These are phyloP conservation scores for Anthracocystis walkeri DNA, from an alignment of 1,284 basidiomycete species.

Conservation along the genomic window DNA sequence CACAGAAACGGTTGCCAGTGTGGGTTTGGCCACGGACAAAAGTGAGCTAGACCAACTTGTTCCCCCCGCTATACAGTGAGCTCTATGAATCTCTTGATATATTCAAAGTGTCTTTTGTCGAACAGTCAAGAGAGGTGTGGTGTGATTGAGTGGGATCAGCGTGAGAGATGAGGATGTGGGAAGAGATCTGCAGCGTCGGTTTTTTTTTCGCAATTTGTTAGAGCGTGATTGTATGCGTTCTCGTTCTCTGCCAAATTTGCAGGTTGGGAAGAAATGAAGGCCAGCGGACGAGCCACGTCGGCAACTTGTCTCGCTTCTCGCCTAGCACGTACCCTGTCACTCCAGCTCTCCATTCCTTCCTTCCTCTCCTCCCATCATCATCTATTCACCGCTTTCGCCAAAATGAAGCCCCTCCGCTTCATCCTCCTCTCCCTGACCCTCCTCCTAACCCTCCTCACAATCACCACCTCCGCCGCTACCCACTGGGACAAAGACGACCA, in stretches of 20 bases:
- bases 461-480: slow-evolving; percentile 22
- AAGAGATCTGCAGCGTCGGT: background rate
- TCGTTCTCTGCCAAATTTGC: too few relatives aligned
- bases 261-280: background rate
- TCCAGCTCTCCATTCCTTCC: background rate
- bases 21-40: background rate
- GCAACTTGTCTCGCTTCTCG: background rate
- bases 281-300: slow-evolving; percentile 43
- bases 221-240: background rate
- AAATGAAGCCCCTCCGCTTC: slow-evolving; percentile 34
- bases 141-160: background rate
- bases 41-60: background rate
- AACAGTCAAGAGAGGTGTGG: background rate
- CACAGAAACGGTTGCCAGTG: background rate
- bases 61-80: background rate
- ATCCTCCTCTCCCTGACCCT: slow-evolving; percentile 19
- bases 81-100: too few relatives aligned
- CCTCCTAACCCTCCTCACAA: slow-evolving; percentile 22
- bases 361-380: slow-evolving; percentile 7
- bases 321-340: background rate
- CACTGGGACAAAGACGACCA: slow-evolving; percentile 63
- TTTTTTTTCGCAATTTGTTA: background rate
- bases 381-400: background rate
- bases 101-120: background rate
- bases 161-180: background rate